Evolutionary conservation across 1,139 yeast genomes (phyloP).

Genomic region (Candida frijolesensis): DNA sequence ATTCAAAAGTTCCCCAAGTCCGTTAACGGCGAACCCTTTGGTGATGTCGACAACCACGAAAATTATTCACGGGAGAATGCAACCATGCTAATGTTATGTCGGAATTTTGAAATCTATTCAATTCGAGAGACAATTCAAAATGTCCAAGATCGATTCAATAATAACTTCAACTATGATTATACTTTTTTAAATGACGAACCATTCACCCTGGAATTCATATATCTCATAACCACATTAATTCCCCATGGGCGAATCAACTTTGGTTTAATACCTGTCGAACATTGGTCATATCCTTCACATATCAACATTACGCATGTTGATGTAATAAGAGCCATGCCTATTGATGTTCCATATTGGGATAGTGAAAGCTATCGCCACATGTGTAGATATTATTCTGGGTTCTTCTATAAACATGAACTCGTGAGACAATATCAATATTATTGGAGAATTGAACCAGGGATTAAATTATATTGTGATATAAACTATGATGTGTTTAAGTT

Average conservation of each 20-base stretch:
- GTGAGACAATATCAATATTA: conserved; percentile 33
- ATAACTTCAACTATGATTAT: conserved; percentile 44
- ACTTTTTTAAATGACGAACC: conserved; percentile 38
- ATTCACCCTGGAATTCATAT: conserved; percentile 29
- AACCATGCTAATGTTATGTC: conserved; percentile 71
- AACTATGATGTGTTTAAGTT: conserved; percentile 29
- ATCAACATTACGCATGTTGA: conserved; percentile 26
- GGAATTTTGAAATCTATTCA: conserved; percentile 65
- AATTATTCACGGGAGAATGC: conserved; percentile 36
- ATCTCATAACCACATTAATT: conserved; percentile 22
- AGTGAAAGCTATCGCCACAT: conserved; percentile 39
- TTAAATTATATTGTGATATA: conserved; percentile 30
- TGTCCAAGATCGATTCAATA: conserved; percentile 74
- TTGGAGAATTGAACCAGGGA: conserved; percentile 41
- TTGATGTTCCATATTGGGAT: conserved; percentile 28
- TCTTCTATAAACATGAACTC: conserved; percentile 34
- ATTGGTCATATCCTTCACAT: conserved; percentile 37
- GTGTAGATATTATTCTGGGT: conserved; percentile 41
- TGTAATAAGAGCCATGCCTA: conserved; percentile 13
- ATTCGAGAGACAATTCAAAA: conserved; percentile 61
- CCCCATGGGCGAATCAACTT: conserved; percentile 28
- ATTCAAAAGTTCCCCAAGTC: conserved; percentile 5
- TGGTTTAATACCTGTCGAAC: conserved; percentile 30
- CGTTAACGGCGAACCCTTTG: too few species aligned
- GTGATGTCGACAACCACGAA: background rate